phyloP scores from a whole-genome alignment of 192 early-diverging fungal species.

The Dimargaris cristalligena region DNA sequence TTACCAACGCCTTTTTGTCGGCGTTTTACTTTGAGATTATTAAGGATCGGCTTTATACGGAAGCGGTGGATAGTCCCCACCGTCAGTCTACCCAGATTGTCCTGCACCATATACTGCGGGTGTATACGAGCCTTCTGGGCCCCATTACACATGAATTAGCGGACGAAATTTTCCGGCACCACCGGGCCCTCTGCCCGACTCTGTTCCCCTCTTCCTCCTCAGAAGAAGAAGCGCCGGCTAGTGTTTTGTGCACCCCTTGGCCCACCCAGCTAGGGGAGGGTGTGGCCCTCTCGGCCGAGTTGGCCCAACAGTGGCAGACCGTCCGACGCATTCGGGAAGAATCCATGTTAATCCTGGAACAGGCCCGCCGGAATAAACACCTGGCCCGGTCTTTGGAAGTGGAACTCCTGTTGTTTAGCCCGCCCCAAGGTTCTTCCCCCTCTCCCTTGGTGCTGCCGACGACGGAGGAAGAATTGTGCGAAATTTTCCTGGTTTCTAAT shows the following conservation, averaged over 20 bases:
- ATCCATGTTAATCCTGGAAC: constrained; percentile 5
- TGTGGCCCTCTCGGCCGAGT: background rate
- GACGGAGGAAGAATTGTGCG: constrained; percentile 15
- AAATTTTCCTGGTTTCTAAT: constrained; percentile 20
- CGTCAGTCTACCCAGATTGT: constrained; percentile 48
- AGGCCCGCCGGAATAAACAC: constrained; percentile 14
- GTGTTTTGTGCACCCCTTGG: constrained; percentile 46
- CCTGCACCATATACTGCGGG: constrained; percentile 40
- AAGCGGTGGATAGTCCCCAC: constrained; percentile 17
- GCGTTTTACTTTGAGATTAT: constrained; percentile 66
- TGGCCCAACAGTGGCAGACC: background rate
- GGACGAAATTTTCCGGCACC: constrained; percentile 59
- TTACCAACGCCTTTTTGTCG: constrained; percentile 46
- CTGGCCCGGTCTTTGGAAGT: constrained; percentile 29
- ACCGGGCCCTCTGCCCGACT: constrained; percentile 10
- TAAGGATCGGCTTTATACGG: constrained; percentile 61
- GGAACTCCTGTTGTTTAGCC: constrained; percentile 20
- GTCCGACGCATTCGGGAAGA: constrained; percentile 1
- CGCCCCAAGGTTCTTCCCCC: constrained; percentile 6
- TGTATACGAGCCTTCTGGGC: constrained; percentile 41
- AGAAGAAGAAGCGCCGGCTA: constrained; percentile 24
- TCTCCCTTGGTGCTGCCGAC: constrained; percentile 14
- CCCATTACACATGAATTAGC: constrained; percentile 48
- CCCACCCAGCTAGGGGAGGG: constrained; percentile 16
- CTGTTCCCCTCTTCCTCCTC: constrained; percentile 13